Percentiles rank a stretch among this genome's conserved stretches.
Evolutionary conservation across 768 basidiomycete genomes (phyloP).

Genomic region (Collybia sp.): DNA sequence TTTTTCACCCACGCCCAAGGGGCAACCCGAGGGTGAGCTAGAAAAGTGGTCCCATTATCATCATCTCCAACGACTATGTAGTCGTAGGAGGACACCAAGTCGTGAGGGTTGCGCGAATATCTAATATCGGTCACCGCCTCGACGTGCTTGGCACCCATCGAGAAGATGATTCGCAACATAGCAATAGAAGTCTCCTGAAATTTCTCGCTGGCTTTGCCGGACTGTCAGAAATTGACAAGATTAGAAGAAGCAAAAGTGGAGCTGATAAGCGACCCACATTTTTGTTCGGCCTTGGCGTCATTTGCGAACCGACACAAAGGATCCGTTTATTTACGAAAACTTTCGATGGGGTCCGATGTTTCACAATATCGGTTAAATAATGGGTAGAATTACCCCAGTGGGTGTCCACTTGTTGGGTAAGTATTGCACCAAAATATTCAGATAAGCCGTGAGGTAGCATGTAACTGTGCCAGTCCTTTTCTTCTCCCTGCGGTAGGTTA

Average conservation of each 20-base stretch:
- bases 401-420: conserved; percentile 43
- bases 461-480: conserved; percentile 58
- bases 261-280: conserved; percentile 25
- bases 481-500: conserved; percentile 21
- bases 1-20: conserved; percentile 75
- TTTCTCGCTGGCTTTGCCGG: conserved; percentile 23
- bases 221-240: conserved; percentile 12
- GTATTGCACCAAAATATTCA: conserved; percentile 21
- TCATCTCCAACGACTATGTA: conserved; percentile 59
- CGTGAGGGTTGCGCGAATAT: conserved; percentile 6
- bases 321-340: conserved; percentile 50
- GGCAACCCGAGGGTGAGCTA: conserved; percentile 31
- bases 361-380: conserved; percentile 56
- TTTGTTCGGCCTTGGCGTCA: conserved; percentile 43
- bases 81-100: conserved; percentile 42
- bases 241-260: conserved; percentile 1
- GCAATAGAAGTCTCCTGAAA: conserved; percentile 35
- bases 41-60: conserved; percentile 21
- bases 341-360: conserved; percentile 51
- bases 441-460: conserved; percentile 60
- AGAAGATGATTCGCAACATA: conserved; percentile 64
- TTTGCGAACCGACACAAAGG: conserved; percentile 55
- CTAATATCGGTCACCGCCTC: conserved; percentile 54
- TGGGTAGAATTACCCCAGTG: conserved; percentile 46
- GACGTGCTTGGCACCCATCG: conserved; percentile 73